A percentile compares a stretch with the other conserved stretches of the same genome.
Evolutionary conservation across 1,284 basidiomycete genomes (phyloP).

Genomic region (Cryptococcus sp.): DNA sequence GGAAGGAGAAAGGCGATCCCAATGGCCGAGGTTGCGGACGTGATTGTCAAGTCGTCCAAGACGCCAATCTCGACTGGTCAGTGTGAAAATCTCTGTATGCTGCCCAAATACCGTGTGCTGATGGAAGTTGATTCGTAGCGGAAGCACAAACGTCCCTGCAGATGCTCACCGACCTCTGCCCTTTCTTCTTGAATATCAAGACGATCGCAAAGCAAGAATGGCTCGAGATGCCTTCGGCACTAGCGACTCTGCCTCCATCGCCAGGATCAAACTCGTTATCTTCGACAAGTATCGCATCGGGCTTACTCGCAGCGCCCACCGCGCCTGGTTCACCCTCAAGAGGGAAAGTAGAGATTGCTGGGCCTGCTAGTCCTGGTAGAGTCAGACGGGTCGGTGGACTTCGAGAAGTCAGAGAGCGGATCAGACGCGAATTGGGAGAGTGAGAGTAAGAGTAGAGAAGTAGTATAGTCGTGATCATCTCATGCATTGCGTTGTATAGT

Average conservation of each 20-base stretch:
- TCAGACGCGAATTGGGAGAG: constrained; percentile 37
- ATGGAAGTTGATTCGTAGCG: constrained; percentile 28
- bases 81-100: constrained; percentile 11
- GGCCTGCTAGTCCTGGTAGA: constrained; percentile 45
- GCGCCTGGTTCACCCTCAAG: constrained; percentile 19
- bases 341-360: constrained; percentile 18
- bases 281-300: not conserved
- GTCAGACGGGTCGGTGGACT: constrained; percentile 44
- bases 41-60: constrained; percentile 54
- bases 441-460: not conserved
- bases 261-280: constrained; percentile 1
- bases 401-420: constrained; percentile 44
- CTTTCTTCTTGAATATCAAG: constrained; percentile 50
- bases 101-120: not conserved
- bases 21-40: constrained; percentile 47
- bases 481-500: too few species aligned
- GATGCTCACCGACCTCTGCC: constrained; percentile 51
- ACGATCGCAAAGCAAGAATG: constrained; percentile 48
- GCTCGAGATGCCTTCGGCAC: constrained; percentile 50
- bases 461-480: too few species aligned
- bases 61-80: constrained; percentile 51
- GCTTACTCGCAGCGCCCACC: not conserved
- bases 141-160: constrained; percentile 52
- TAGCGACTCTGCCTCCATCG: constrained; percentile 14
- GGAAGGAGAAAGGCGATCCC: constrained; percentile 48